Evolutionary conservation across 1,284 basidiomycete species (phyloP).

Genomic region (Tilletia caries): DNA sequence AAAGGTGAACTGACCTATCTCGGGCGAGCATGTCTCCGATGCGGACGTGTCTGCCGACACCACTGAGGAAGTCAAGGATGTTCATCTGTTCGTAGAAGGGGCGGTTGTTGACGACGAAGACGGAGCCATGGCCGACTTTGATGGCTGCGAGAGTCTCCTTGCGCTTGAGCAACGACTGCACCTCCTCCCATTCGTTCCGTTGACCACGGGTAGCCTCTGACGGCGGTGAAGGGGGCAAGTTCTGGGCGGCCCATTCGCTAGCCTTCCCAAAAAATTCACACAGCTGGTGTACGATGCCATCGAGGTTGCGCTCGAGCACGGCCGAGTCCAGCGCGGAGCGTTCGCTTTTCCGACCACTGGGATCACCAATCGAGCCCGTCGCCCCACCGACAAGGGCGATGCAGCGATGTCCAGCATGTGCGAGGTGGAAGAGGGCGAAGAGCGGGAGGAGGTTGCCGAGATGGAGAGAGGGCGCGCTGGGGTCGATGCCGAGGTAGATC

Average conservation of each 20-base stretch:
- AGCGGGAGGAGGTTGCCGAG: constrained; percentile 90
- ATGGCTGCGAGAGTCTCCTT: neutral
- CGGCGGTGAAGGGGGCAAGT: neutral
- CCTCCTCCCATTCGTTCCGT: neutral
- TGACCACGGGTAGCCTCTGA: neutral
- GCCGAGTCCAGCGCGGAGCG: constrained; percentile 67
- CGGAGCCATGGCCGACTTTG: constrained; percentile 9
- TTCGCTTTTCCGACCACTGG: constrained; percentile 81
- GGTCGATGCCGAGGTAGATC: constrained; percentile 87
- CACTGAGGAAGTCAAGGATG: constrained; percentile 79
- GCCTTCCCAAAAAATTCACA: constrained; percentile 64
- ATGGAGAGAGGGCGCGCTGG: constrained; percentile 81
- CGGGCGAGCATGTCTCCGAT: constrained; percentile 85
- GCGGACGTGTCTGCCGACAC: constrained; percentile 74
- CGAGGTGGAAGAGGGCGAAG: constrained; percentile 81
- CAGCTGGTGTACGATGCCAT: constrained; percentile 66
- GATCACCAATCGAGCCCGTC: constrained; percentile 94
- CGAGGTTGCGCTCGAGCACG: constrained; percentile 68
- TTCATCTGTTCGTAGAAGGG: constrained; percentile 73
- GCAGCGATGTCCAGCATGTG: constrained; percentile 71
- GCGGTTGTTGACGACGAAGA: constrained; percentile 68
- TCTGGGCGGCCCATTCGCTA: neutral
- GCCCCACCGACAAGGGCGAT: constrained; percentile 81
- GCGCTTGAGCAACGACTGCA: constrained; percentile 1
- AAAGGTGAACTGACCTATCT: too few relatives aligned